Evolutionary conservation across 148 eudicot species (phyloP), one percentile per base, ranked within the genome.

Genomic region (Amaranthus palmeri): DNA sequence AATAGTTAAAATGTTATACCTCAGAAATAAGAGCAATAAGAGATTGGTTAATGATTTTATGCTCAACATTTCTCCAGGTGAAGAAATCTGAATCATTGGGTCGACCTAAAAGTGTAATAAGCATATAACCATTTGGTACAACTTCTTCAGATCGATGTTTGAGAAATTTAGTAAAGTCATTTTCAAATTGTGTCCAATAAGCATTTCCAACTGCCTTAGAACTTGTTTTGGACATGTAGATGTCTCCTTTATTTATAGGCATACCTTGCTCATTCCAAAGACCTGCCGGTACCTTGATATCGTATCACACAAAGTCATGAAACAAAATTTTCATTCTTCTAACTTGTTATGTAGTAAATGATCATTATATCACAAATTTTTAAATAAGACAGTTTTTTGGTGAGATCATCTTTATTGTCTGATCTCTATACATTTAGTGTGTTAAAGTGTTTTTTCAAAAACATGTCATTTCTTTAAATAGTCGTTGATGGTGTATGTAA

Each of bases 181-280:
- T 25, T 25, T 25, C 36, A 25, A 25, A 25, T 25, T 25, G 0
- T 25, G 36, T 25, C 36, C 36, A 25, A 2, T 25, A 25, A 1
- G 83, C 82, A 40, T 79, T 69, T 10, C 55, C 70, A 49, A 83
- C 86, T 1, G 8, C 36, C 3, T 25, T 41, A 5, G 80, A 78
- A 13, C 84, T 84, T 4, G 78, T 76, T 49, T 69, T 57, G 0
- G 82, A 72, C 70, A 81, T 69, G 77, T 81, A 77, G 14, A 83
- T 62, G 43, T 61, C 68, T 46, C 78, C 86, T 68, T 85, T 80
- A 73, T 82, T 85, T 14, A 85, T 36, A 6, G 79, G 68, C 14
- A 11, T 53, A 1, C 86, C 86, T 44, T 70, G 53, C 53, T 61
- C 71, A 41, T 52, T 56, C 25, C 15, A 48, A 41, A 80, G 74